Percentiles rank a stretch among this genome's conserved stretches.
Conservation (phyloP, 2,329 filamentous ascomycete species). For the Alternaria consortialis region DNA sequence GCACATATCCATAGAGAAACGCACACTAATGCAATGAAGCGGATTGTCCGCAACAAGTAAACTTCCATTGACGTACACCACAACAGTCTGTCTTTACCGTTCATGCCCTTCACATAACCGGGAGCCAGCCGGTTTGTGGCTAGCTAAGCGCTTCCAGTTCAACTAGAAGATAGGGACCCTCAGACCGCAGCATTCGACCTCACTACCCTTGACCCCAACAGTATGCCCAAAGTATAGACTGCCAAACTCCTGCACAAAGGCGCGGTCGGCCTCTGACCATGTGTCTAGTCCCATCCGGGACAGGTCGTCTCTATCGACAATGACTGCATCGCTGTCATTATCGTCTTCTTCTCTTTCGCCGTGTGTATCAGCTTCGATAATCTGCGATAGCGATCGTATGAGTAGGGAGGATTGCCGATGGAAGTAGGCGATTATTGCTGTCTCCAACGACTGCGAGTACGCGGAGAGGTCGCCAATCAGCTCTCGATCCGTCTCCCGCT, state of each 20-base stretch:
- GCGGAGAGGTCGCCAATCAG: conserved; percentile 55
- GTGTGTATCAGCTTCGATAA: conserved; percentile 63
- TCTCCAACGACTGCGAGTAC: conserved; percentile 63
- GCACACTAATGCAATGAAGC: conserved; percentile 11
- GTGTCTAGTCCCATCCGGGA: conserved; percentile 78
- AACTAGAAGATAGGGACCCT: conserved; percentile 58
- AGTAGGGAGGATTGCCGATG: conserved; percentile 76
- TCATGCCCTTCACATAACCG: conserved; percentile 2
- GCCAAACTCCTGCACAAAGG: conserved; percentile 71
- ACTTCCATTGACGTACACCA: conserved; percentile 2
- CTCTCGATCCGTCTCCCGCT: conserved; percentile 60
- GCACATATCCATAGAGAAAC: conserved; percentile 1
- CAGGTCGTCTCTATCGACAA: conserved; percentile 71
- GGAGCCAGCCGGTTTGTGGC: conserved; percentile 15
- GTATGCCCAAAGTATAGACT: conserved; percentile 71
- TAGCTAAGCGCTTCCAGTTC: conserved; percentile 1
- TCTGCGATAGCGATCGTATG: conserved; percentile 68
- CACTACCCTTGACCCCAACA: conserved; percentile 71
- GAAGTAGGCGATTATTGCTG: conserved; percentile 81
- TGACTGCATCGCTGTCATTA: conserved; percentile 50
- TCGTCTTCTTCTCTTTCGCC: conserved; percentile 49
- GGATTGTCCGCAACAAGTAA: conserved; percentile 4
- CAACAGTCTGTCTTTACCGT: conserved; percentile 1
- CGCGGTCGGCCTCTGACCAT: conserved; percentile 76
- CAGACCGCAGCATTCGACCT: conserved; percentile 78